Evolutionary conservation across 2,329 filamentous ascomycete species (phyloP).

Genomic region (Rhexocercosporidium sp.): DNA sequence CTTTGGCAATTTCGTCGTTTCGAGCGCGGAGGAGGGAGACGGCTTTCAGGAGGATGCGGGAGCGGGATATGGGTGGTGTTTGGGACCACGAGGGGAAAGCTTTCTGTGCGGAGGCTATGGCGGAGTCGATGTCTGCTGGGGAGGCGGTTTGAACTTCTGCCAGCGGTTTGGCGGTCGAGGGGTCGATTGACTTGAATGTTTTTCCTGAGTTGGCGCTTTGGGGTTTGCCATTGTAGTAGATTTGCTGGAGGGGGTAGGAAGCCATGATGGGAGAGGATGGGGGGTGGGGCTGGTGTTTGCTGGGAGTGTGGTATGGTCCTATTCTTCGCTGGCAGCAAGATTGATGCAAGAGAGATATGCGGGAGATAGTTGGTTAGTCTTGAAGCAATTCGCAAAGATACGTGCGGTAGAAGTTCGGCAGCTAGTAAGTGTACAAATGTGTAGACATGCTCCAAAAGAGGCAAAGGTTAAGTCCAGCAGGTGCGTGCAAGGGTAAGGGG

Average conservation of each 20-base stretch:
- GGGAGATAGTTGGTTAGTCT: not conserved
- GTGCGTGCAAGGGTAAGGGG: not conserved
- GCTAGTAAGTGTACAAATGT: not conserved
- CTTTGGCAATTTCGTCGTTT: slow-evolving; percentile 78
- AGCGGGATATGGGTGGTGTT: slow-evolving; percentile 75
- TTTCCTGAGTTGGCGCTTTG: slow-evolving; percentile 64
- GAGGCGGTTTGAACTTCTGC: slow-evolving; percentile 77
- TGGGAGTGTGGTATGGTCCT: not conserved
- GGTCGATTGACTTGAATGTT: slow-evolving; percentile 76
- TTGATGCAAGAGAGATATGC: not conserved
- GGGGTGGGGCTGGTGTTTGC: not conserved
- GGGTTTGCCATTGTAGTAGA: slow-evolving; percentile 76
- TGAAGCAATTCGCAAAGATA: slow-evolving; percentile 7
- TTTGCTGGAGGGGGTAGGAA: slow-evolving; percentile 60
- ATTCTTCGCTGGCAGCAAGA: not conserved
- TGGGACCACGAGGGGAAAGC: slow-evolving; percentile 80
- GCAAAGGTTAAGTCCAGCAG: too few relatives aligned
- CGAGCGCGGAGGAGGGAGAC: slow-evolving; percentile 73
- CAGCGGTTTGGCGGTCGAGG: slow-evolving; percentile 70
- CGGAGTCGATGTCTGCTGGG: slow-evolving; percentile 69
- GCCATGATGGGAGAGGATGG: slow-evolving; percentile 26
- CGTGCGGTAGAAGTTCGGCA: not conserved
- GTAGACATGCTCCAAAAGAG: not conserved
- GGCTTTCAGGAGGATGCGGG: slow-evolving; percentile 78
- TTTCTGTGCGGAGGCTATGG: slow-evolving; percentile 70